Conservation (phyloP, 768 basidiomycete species). For the Boletus reticulatus region DNA sequence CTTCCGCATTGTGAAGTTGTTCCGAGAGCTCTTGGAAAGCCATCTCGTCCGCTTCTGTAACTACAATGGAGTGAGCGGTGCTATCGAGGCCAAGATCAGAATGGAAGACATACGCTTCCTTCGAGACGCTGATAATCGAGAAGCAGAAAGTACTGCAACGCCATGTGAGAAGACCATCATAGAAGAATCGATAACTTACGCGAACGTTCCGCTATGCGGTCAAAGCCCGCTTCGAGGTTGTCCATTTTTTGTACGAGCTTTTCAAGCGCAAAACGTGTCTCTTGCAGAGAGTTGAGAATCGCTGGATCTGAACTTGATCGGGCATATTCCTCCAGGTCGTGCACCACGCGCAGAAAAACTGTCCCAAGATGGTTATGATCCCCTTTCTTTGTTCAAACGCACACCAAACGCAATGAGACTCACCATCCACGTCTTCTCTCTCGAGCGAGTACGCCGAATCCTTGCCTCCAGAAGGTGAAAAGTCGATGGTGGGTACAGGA, state of each 20-base stretch:
- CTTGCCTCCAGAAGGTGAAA: conserved; percentile 64
- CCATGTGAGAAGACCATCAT: background rate
- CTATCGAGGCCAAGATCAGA: background rate
- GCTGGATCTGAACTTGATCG: conserved; percentile 42
- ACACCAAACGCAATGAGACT: conserved; percentile 40
- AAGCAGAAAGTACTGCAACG: conserved; percentile 68
- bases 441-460: conserved; percentile 69
- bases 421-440: conserved; percentile 70
- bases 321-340: conserved; percentile 62
- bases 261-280: conserved; percentile 61
- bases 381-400: background rate
- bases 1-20: conserved; percentile 60
- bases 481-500: conserved; percentile 74
- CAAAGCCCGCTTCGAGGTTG: conserved; percentile 74
- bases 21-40: conserved; percentile 70
- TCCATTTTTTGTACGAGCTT: conserved; percentile 79
- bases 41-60: conserved; percentile 71
- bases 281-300: conserved; percentile 55
- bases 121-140: conserved; percentile 64
- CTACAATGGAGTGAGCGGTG: conserved; percentile 35
- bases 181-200: conserved; percentile 42
- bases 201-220: conserved; percentile 82
- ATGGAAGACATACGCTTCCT: conserved; percentile 58
- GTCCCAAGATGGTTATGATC: conserved; percentile 10
- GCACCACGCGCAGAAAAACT: conserved; percentile 63